Evolutionary conservation across 352 stramenopile genomes (phyloP), one percentile per base, ranked within the genome.

Genomic region (Phytophthora ohioensis): DNA sequence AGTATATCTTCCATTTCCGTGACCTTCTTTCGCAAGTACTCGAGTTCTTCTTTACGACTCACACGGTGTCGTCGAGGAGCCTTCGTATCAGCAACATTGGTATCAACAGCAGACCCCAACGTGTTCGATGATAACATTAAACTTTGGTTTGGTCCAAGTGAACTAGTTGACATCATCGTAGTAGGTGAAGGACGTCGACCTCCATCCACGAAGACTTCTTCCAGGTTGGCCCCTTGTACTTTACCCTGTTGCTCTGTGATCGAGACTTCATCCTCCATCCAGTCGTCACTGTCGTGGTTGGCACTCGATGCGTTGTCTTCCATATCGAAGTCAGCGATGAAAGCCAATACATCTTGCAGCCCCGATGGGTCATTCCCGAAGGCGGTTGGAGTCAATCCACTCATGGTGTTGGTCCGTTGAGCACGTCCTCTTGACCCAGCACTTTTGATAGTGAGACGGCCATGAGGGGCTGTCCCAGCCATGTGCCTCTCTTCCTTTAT

Each of bases 21-120:
- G 3, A 84, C 75, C 38, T 69, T 76, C 51, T 73, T 64, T 8
- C 73, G 73, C 39, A 84, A 52, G 34, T 82, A 80, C 3, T 76
- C 58, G 10, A 84, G 64, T 49, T 84, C 73, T 58, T 84, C 62
- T 21, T 75, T 73, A n/a, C 72, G 72, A 61, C 48, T 76, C 3
- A 73, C 51, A 30, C 69, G 64, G 35, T 61, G 69, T 11, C 69
- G 63, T 30, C 64, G 63, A 38, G 64, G 27, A 3, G 43, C 3
- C 9, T 57, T 58, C 3, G 21, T 30, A 17, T 47, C 21, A n/a
- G 13, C 21, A 47, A 9, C 11, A 10, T 27, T 27, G 21, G 32
- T n/a, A 47, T 17, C 13, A 47, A 5, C 17, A 12, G 47, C 5
- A 21, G 5, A 10, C 10, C 30, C 35, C 12, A 55, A 3, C 2